Conservation (phyloP, 2,329 filamentous ascomycete genomes). For the Sarocladium strictum region DNA sequence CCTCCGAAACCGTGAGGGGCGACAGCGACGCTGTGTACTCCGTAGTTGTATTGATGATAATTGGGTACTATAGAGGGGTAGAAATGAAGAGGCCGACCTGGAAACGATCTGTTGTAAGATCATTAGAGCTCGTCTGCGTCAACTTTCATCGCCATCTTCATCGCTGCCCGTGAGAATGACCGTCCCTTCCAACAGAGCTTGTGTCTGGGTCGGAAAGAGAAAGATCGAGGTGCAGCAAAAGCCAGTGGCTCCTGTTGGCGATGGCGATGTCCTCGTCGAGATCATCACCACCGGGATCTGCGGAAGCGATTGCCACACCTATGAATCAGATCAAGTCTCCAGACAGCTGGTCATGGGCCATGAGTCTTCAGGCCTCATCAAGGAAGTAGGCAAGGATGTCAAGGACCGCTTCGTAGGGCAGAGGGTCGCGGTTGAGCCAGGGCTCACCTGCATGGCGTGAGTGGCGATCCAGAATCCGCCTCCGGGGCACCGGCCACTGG, state of each 20-base stretch:
- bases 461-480: neutral
- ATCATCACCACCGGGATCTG: slow-evolving; percentile 9
- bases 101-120: too few species aligned
- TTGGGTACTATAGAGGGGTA: neutral
- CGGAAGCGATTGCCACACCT: slow-evolving; percentile 16
- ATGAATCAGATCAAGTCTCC: slow-evolving; percentile 17
- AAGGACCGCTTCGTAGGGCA: slow-evolving; percentile 41
- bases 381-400: slow-evolving; percentile 45
- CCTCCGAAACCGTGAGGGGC: neutral
- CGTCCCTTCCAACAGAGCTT: slow-evolving; percentile 15
- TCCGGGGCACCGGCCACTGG: too few species aligned
- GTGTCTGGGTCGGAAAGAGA: slow-evolving; percentile 16
- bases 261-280: slow-evolving; percentile 10
- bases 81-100: too few species aligned
- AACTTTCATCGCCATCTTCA: neutral
- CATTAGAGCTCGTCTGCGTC: too few species aligned
- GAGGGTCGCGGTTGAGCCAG: slow-evolving; percentile 61
- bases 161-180: neutral
- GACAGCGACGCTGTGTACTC: neutral
- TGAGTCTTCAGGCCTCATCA: slow-evolving; percentile 57
- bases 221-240: slow-evolving; percentile 41
- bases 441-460: slow-evolving; percentile 45
- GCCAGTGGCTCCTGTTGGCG: slow-evolving; percentile 30
- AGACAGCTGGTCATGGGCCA: slow-evolving; percentile 40
- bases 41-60: neutral